A percentile compares a stretch with the other conserved stretches of the same genome.
These are phyloP conservation scores for Arctium minus DNA, from an alignment of 129 eudicot genomes.

Conservation along the genomic window DNA sequence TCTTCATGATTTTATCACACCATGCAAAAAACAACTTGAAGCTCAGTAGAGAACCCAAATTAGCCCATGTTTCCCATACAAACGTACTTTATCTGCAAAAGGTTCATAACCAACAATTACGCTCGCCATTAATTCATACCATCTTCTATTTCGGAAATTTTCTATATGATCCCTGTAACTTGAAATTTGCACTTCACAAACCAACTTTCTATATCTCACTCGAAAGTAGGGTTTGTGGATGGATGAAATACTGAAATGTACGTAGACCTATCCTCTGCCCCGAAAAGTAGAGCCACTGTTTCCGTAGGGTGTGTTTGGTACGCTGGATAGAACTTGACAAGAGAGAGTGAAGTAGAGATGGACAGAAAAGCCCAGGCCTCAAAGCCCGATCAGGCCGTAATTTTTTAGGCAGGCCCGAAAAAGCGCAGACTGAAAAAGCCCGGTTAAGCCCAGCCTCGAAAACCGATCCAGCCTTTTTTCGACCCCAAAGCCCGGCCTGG, in stretches of 20 bases:
- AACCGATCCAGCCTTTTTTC: neutral
- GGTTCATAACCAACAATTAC: neutral
- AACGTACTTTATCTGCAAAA: slow-evolving; percentile 75
- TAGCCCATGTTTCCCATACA: slow-evolving; percentile 77
- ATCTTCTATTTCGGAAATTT: neutral
- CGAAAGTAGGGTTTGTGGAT: neutral
- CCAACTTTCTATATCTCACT: neutral
- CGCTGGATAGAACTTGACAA: neutral
- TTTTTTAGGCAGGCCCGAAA: neutral
- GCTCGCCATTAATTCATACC: neutral
- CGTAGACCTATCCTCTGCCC: neutral
- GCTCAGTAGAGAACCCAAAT: neutral
- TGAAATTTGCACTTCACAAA: neutral
- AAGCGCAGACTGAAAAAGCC: neutral
- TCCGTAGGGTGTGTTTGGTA: neutral
- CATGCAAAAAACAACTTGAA: neutral
- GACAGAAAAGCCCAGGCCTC: neutral
- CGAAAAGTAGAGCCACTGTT: neutral
- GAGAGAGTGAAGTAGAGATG: neutral
- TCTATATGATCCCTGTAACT: neutral
- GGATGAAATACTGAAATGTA: neutral
- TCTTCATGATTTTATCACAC: neutral
- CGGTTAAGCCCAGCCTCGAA: neutral
- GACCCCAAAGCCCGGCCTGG: neutral
- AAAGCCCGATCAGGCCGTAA: neutral